These are phyloP conservation scores for Hymenoscyphus linearis DNA, from an alignment of 2,329 filamentous ascomycete species.

Conservation along the genomic window DNA sequence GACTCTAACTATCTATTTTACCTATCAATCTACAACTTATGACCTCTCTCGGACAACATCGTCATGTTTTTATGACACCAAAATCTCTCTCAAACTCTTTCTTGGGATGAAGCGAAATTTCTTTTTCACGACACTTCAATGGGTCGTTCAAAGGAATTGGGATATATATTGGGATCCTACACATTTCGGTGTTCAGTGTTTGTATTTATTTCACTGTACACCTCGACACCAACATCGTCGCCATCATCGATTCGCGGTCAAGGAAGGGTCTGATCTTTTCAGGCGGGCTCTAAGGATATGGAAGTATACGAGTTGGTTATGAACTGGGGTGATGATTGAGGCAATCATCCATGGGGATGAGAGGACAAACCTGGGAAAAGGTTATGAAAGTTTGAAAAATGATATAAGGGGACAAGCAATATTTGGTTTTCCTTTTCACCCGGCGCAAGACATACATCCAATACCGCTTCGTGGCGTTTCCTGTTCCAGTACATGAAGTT, in stretches of 20 bases:
- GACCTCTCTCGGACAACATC: neutral
- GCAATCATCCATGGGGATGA: conserved; percentile 1
- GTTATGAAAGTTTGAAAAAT: conserved; percentile 6
- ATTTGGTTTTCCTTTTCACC: neutral
- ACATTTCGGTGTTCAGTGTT: neutral
- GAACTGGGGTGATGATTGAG: neutral
- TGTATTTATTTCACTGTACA: conserved; percentile 13
- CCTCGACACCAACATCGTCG: conserved; percentile 3
- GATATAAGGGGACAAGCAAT: neutral
- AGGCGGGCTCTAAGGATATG: conserved; percentile 7
- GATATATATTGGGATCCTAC: conserved; percentile 1
- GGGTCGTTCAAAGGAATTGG: conserved; percentile 17
- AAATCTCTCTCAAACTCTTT: neutral
- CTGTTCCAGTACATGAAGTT: neutral
- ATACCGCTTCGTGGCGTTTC: conserved; percentile 7
- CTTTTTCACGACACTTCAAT: conserved; percentile 13
- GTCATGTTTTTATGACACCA: neutral
- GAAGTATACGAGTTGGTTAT: conserved; percentile 9
- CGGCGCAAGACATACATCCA: conserved; percentile 14
- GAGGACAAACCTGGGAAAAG: neutral
- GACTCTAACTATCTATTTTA: neutral
- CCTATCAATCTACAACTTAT: neutral
- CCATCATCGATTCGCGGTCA: conserved; percentile 4
- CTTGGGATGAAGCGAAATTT: neutral
- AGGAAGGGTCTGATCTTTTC: conserved; percentile 16